A percentile compares a stretch with the other conserved stretches of the same genome.
These are phyloP conservation scores for Actinomortierella ambigua DNA, from an alignment of 371 early-diverging fungal genomes.

Conservation along the genomic window DNA sequence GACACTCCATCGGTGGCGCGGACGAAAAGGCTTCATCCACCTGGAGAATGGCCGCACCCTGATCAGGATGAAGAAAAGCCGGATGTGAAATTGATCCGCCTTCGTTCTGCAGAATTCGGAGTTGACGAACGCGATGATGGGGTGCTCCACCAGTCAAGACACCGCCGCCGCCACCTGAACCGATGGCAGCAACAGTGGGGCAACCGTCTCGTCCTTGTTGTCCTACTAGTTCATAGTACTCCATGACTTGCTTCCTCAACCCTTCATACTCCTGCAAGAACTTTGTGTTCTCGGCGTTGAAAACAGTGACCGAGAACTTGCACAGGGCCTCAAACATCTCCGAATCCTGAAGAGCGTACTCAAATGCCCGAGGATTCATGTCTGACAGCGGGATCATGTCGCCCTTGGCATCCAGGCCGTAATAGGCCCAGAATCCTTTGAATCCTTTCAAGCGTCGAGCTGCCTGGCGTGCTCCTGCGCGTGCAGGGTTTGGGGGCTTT, in stretches of 20 bases:
- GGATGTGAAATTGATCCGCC: no score
- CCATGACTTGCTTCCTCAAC: constrained; percentile 27
- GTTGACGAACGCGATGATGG: no score
- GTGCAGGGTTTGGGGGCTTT: background rate
- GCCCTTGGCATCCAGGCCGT: constrained; percentile 33
- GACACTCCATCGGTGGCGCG: no score
- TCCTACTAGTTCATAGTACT: constrained; percentile 22
- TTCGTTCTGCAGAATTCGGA: no score
- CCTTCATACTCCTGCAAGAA: constrained; percentile 43
- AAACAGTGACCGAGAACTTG: constrained; percentile 36
- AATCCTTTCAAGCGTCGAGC: constrained; percentile 21
- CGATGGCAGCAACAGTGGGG: no score
- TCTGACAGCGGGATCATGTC: constrained; percentile 26
- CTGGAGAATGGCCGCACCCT: no score
- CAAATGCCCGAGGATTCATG: constrained; percentile 40
- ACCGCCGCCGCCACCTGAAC: no score
- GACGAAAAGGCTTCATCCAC: no score
- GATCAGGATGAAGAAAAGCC: no score
- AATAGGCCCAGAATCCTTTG: constrained; percentile 40
- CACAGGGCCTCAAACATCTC: constrained; percentile 32
- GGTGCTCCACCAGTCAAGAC: no score
- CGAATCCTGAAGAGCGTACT: constrained; percentile 29
- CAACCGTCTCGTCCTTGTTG: background rate
- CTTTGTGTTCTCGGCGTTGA: constrained; percentile 38
- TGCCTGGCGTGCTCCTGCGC: background rate